These are phyloP conservation scores for Eucalyptus paniculata DNA, from an alignment of 345 rosid species.

Conservation along the genomic window DNA sequence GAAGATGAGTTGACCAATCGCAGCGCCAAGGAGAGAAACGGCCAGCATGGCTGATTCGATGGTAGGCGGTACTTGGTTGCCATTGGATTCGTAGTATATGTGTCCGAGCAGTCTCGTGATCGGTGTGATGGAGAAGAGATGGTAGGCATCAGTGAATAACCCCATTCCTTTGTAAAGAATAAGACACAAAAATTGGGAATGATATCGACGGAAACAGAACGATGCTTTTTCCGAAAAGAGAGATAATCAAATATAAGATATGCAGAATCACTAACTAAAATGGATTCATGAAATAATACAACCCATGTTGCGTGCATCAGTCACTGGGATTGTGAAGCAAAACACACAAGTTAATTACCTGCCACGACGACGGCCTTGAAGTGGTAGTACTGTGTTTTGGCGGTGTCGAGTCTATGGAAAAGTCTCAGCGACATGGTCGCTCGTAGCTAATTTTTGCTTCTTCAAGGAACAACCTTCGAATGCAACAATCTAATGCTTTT, in stretches of 20 bases:
- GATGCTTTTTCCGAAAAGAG: not conserved
- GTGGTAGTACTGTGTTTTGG: not conserved
- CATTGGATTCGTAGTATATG: slow-evolving; percentile 29
- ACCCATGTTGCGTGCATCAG: not conserved
- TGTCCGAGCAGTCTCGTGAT: slow-evolving; percentile 13
- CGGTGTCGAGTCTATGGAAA: not conserved
- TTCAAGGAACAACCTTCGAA: not conserved
- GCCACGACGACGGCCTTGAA: not conserved
- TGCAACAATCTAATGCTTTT: not conserved
- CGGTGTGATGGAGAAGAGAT: slow-evolving; percentile 39
- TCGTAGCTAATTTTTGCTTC: not conserved
- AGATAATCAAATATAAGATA: not conserved
- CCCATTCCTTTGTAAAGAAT: slow-evolving; percentile 24
- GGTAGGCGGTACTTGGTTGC: too few species aligned
- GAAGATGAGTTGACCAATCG: slow-evolving; percentile 37
- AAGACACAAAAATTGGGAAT: not conserved
- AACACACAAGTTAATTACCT: not conserved
- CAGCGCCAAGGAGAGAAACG: slow-evolving; percentile 34
- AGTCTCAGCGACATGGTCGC: not conserved
- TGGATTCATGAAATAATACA: not conserved
- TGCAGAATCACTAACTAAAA: not conserved
- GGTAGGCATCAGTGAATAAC: slow-evolving; percentile 44
- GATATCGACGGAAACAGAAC: not conserved
- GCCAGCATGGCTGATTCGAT: slow-evolving; percentile 21
- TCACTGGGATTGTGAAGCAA: not conserved